Base-by-base conservation (phyloP, 257 asterid genomes). In the Solanum clarkiae region DNA sequence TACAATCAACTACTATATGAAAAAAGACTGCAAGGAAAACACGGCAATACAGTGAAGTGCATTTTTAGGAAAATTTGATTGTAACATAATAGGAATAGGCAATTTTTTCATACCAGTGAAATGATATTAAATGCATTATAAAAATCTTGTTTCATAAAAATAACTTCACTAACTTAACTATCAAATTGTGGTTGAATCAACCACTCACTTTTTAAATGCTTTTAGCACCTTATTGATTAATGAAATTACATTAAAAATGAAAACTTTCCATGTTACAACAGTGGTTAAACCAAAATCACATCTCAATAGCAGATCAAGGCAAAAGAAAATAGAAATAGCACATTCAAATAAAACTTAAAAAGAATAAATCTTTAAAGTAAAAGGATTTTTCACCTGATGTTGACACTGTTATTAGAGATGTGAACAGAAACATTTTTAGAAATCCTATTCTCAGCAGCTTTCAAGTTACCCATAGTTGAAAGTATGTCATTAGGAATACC, bases 341-440 rank as follows among this genome's bases (percentile, higher is more conserved):
- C 24, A 74, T 66, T n/a, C 47, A 65, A 10, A 80, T 51, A 8
- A 80, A 80, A 47, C 54, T 79, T 63, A 32, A 6, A 36, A 53
- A 12, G 18, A 71, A 71, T 1, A 72, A 72, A 75, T 20, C 8
- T n/a, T 72, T 72, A 11, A 70, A 22, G 15, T 24, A n/a, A 24
- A 62, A 10, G 20, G 53, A n/a, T 62, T 62, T 20, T 90, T 54
- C 79, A 94, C 99, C 95, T 94, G 91, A 95, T 95, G 87, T 90
- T 87, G 42, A 93, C 99, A 65, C 87, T 89, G 86, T 88, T 86
- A 83, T 88, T n/a, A n/a, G n/a, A n/a, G n/a, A n/a, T n/a, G n/a
- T n/a, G n/a, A n/a, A n/a, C n/a, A n/a, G n/a, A n/a, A n/a, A n/a
- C n/a, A n/a, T n/a, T n/a, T n/a, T n/a, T n/a, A n/a, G n/a, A n/a